Evolutionary conservation across 1,284 basidiomycete genomes (phyloP).

Genomic region (Pholiota adiposa): DNA sequence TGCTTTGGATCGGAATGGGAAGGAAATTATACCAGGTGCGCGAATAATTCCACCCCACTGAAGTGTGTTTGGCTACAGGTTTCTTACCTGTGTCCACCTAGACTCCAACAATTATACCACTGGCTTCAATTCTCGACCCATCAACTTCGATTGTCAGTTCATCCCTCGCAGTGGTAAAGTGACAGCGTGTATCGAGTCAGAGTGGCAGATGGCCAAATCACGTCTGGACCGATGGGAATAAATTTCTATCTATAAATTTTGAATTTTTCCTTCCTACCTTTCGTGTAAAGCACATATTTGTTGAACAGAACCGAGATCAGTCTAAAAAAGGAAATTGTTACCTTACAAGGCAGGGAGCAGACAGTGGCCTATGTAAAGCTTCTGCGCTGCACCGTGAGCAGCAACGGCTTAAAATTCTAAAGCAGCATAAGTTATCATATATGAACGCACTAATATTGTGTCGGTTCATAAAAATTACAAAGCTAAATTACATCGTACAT

Average conservation of each 20-base stretch:
- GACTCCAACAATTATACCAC: constrained; percentile 44
- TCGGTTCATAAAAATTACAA: not conserved
- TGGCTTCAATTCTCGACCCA: constrained; percentile 51
- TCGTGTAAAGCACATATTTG: no score
- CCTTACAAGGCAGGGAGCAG: not conserved
- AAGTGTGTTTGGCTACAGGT: no score
- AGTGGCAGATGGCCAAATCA: constrained; percentile 22
- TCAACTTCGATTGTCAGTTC: constrained; percentile 44
- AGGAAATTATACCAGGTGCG: constrained; percentile 28
- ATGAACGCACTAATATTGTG: not conserved
- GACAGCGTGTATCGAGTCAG: constrained; percentile 24
- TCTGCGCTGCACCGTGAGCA: no score
- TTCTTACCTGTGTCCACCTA: no score
- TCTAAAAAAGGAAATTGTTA: not conserved
- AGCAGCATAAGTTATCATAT: no score
- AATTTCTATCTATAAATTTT: not conserved
- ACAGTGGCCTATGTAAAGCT: not conserved
- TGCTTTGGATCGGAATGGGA: constrained; percentile 25
- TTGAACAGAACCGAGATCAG: no score
- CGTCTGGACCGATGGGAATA: constrained; percentile 21
- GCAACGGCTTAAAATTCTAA: no score
- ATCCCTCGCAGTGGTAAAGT: constrained; percentile 32
- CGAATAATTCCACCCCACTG: not conserved
- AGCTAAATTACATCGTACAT: not conserved
- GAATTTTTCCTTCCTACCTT: no score